Percentiles rank a stretch among this genome's conserved stretches.
Conservation (phyloP, 116 monocot genomes). For the Phalaenopsis hybrid region DNA sequence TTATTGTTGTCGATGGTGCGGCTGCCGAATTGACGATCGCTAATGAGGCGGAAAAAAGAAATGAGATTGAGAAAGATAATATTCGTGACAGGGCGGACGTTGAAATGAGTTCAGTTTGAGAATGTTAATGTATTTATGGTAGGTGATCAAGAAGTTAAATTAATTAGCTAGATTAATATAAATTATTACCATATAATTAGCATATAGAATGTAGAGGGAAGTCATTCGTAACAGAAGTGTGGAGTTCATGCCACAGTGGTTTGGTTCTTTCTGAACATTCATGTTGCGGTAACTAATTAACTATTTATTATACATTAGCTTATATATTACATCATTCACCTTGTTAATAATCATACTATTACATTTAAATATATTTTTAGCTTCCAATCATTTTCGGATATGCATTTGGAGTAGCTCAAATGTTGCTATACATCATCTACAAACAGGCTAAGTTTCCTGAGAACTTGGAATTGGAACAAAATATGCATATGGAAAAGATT, state of each 20-base stretch:
- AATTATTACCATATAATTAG: neutral
- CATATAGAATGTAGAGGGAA: conserved; percentile 10
- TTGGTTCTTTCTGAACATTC: conserved; percentile 38
- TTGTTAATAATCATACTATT: neutral
- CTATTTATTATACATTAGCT: too few relatives aligned
- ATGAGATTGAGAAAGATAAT: neutral
- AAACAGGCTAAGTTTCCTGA: neutral
- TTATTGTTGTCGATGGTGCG: too few relatives aligned
- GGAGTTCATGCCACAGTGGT: conserved; percentile 44
- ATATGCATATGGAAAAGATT: conserved; percentile 3
- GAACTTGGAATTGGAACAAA: neutral
- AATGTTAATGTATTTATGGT: neutral
- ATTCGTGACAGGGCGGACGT: neutral
- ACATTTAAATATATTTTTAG: neutral
- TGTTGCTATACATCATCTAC: conserved; percentile 12
- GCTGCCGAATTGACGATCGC: too few relatives aligned
- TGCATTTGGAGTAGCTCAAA: conserved; percentile 8
- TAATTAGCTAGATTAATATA: neutral
- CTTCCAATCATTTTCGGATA: conserved; percentile 9
- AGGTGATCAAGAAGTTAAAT: neutral
- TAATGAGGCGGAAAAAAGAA: neutral
- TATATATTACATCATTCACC: neutral
- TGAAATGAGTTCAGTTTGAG: conserved; percentile 12
- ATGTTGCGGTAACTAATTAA: conserved; percentile 23
- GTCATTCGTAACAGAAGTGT: conserved; percentile 44